Percentiles rank a stretch among this genome's conserved stretches.
phyloP scores from a whole-genome alignment of 1,284 basidiomycete genomes.

The Ustilago curta region DNA sequence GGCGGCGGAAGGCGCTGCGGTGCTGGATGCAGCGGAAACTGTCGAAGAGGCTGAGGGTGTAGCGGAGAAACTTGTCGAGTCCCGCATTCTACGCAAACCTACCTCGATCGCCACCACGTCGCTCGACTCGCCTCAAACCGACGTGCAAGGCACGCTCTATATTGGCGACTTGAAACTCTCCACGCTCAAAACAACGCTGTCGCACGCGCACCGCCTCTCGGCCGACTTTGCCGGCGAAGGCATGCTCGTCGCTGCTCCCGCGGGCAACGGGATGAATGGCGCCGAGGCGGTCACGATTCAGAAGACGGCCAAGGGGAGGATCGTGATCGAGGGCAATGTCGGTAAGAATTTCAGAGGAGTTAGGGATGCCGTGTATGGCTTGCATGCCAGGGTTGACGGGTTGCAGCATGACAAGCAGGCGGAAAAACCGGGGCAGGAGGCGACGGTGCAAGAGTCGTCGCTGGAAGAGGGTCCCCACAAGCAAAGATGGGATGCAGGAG shows the following conservation, averaged over 20 bases:
- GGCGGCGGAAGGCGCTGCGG: not conserved
- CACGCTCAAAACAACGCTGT: slow-evolving; percentile 55
- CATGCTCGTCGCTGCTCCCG: slow-evolving; percentile 60
- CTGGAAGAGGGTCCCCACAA: too few relatives aligned
- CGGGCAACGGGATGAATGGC: not conserved
- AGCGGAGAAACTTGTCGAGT: not conserved
- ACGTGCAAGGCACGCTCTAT: slow-evolving; percentile 57
- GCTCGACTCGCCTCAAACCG: not conserved
- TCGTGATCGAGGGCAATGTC: slow-evolving; percentile 67
- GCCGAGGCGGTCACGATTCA: slow-evolving; percentile 56
- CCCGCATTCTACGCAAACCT: not conserved
- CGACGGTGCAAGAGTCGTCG: not conserved
- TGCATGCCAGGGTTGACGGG: slow-evolving; percentile 59
- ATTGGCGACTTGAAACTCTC: slow-evolving; percentile 68
- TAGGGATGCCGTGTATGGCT: slow-evolving; percentile 57
- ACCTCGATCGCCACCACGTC: not conserved
- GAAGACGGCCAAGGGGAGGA: slow-evolving; percentile 54
- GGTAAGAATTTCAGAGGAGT: slow-evolving; percentile 50
- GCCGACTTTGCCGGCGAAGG: slow-evolving; percentile 69
- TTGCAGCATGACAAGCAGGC: not conserved
- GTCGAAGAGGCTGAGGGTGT: not conserved
- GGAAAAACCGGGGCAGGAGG: not conserved
- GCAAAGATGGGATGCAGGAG: too few relatives aligned
- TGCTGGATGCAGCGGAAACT: slow-evolving; percentile 15
- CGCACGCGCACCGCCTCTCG: slow-evolving; percentile 45